Evolutionary conservation across 2,329 filamentous ascomycete genomes (phyloP).

Genomic region (Clonostachys byssicola): DNA sequence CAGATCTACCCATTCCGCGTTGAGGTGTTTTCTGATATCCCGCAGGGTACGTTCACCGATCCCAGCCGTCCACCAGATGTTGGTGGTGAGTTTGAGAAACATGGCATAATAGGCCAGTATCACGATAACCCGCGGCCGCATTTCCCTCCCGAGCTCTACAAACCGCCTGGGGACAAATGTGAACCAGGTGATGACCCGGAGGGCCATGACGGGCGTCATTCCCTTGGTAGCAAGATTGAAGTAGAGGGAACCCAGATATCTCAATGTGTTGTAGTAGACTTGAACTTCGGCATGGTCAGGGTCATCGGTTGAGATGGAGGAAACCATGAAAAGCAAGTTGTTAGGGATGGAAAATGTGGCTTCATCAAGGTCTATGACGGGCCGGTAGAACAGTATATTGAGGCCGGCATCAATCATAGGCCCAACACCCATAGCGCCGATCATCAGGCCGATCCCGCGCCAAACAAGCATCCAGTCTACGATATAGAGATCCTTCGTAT

Average conservation of each 20-base stretch:
- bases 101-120: constrained; percentile 48
- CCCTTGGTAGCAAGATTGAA: constrained; percentile 35
- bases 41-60: constrained; percentile 40
- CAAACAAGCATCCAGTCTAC: constrained; percentile 54
- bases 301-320: constrained; percentile 35
- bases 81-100: constrained; percentile 38
- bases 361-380: constrained; percentile 38
- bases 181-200: constrained; percentile 49
- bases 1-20: constrained; percentile 30
- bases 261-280: constrained; percentile 40
- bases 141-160: constrained; percentile 33
- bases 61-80: constrained; percentile 45
- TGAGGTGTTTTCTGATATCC: constrained; percentile 34
- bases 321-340: constrained; percentile 43
- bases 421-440: constrained; percentile 23
- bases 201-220: constrained; percentile 34
- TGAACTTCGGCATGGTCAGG: constrained; percentile 29
- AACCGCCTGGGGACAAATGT: constrained; percentile 43
- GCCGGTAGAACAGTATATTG: constrained; percentile 41
- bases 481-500: constrained; percentile 40
- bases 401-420: constrained; percentile 34
- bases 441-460: constrained; percentile 45
- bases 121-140: constrained; percentile 40
- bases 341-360: constrained; percentile 35
- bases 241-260: constrained; percentile 48